Base-by-base conservation (phyloP, 768 basidiomycete species). In the Pleurotus djamor region DNA sequence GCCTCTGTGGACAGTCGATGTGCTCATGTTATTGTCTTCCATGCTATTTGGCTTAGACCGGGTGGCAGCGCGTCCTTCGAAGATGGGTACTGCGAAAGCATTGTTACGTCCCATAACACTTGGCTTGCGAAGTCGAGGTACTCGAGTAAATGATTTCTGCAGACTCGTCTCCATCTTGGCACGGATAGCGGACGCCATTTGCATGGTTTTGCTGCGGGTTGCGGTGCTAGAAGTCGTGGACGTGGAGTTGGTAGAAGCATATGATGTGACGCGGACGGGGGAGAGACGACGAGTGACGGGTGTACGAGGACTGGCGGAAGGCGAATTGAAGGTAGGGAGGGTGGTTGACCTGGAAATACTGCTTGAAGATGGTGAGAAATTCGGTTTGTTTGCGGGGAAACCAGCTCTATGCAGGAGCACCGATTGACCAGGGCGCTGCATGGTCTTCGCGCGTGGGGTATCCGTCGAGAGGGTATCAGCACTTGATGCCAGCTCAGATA, bases 171-270 rank as follows among this genome's bases (percentile, higher is more conserved):
- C 85, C 34, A 94, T 92, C 54, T 89, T 82, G 41, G 91, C 91
- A 44, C 93, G 85, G 89, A 95, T 92, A 69, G 94, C 93, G 21
- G 90, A 89, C 4, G 94, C 91, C 93, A 95, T 94, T 67, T 94
- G 92, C 3, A 93, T 91, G 32, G 92, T 92, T 69, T 86, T 89
- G 69, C 83, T 92, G 76, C 80, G 89, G 4, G 89, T 81, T 10
- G 83, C 73, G 3, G 82, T 81, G 57, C 79, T 79, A 21, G 75
- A 68, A 41, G 69, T 75, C 5, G 78, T 74, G 10, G 77, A 77
- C 44, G 69, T 72, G 12, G 79, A 75, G 51, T 72, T 75, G 33
- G 76, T 81, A 61, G 73, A 75, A 36, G 78, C 65, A 38, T 69
- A 71, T 43, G 78, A 74, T 28, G 69, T 64, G 60, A 73, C 79